Evolutionary conservation across 495 filamentous ascomycete genomes (phyloP), one percentile per base, ranked within the genome.

Genomic region (Penicillium antarcticum): DNA sequence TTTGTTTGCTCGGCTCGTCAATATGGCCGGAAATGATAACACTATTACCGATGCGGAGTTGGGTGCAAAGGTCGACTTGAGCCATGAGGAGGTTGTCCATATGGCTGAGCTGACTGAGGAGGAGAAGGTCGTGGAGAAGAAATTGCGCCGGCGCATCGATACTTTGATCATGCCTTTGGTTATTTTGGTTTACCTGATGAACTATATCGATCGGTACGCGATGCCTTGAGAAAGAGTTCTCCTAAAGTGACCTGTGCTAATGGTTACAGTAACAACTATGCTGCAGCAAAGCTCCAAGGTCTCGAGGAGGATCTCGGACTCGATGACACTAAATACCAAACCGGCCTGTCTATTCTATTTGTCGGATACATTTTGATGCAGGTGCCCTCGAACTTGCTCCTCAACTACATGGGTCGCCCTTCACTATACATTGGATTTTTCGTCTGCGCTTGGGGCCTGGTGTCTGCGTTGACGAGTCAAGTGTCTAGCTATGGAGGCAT

Each of bases 331-430:
- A 59, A 80, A 51, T 81, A 80, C 44, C 62, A 80, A 44, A 72
- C 72, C 17, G 73, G 73, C 33, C 51, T 81, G 10, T 75, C 69
- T 1, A 71, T 81, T 47, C 67, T 82, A 2, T 81, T 81, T 42
- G 77, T 81, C 26, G 79, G 66, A 9, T 82, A 80, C 42, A 74
- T 81, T 39, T 60, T 76, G 33, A 74, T 76, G 67, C 75, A 79
- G 58, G 79, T 84, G 6, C 82, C 82, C 0, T 83, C 79, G n/a
- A 85, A 85, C 55, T 52, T 83, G 38, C 59, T 83, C 21, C 71
- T 85, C 32, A 83, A 83, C 59, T 80, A 81, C 47, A 77, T 79
- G 60, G 78, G 75, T 19, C 64, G 68, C 3, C 77, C 77, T 0
- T 74, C 74, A 0, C 40, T 72, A 3, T 80, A 80, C 41, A 52